Evolutionary conservation across 164 flowering plant genomes (phyloP), one percentile per base, ranked within the genome.

Genomic region (Liriodendron chinense): DNA sequence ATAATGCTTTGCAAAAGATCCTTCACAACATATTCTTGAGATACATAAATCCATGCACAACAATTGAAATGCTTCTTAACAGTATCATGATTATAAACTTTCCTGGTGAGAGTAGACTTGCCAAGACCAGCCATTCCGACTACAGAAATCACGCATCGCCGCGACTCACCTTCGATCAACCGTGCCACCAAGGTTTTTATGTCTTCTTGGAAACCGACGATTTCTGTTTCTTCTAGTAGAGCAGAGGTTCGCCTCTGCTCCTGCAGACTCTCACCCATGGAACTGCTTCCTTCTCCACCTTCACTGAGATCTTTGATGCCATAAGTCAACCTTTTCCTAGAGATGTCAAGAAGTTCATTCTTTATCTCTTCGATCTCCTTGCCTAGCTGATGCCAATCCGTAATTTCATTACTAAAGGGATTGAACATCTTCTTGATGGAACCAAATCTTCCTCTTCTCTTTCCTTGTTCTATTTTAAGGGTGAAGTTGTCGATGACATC

Each of bases 401-500:
- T 57, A 3, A 57, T 16, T 20, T 57, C 62, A 1, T 3, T 57
- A 1, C 3, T 6, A 63, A 81, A 47, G 63, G 75, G 69, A 47
- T n/a, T 28, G 34, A 28, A 28, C 34, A 28, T 9, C 1, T 47
- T 57, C 47, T 65, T 77, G 18, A 76, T 26, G 21, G 1, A 59
- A 14, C 6, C 74, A 9, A 23, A 1, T 10, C 24, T 1, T 26
- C 74, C 74, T 10, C 26, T 18, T 2, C 57, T 34, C 9, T 8
- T 26, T 0, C 47, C 16, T 20, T 20, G 14, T 1, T 9, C 34
- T 1, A 28, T 28, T 28, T 28, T 22, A 26, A 16, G 22, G 48
- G 59, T 61, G 65, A 61, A 72, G 14, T 1, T 61, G 50, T 72
- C 74, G 20, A 72, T 13, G 21, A 61, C 63, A 59, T 72, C 74